Evolutionary conservation across 2,329 filamentous ascomycete species (phyloP), one percentile per base, ranked within the genome.

Genomic region (Exophiala calicioides): DNA sequence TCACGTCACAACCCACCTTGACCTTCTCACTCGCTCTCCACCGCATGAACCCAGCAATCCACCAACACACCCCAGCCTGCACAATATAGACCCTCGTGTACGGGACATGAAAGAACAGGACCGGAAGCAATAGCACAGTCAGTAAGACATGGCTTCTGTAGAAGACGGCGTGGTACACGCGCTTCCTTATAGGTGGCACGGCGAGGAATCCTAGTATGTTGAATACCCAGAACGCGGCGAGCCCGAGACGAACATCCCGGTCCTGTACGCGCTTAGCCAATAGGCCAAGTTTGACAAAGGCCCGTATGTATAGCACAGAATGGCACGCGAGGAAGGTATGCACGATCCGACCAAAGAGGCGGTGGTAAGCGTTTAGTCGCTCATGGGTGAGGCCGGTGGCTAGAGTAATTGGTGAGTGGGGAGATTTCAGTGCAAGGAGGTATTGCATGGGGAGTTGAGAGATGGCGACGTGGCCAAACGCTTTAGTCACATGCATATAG

Each of bases 401-500:
- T 16, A 72, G 62, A 36, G 76, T 75, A 10, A 81, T 58, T 1
- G 77, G 71, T 41, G 75, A 57, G 42, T 45, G 52, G 4, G 53
- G 38, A 7, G 58, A 59, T 38, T 62, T 65, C 4, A 69, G 63
- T 5, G 70, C 65, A 48, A 84, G 71, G 5, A 82, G 68, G 46
- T 81, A 79, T 44, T 82, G 79, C 2, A 82, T 61, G 1, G 81
- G 81, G 1, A 80, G 61, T 56, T 84, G 81, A 6, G 80, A 82
- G 4, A 79, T 70, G 16, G 70, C 78, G 38, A 83, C 71, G 35
- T 79, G 78, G 13, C 77, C 80, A 42, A 84, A 71, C 4, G 80
- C 74, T 64, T 82, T 83, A 18, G 81, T 83, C 18, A 84, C 65
- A 61, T 84, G 81, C 21, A 83, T 68, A 46, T 83, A 84, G 62